Evolutionary conservation across 2,329 filamentous ascomycete species (phyloP).

Genomic region (Hirsutella minnesotensis): DNA sequence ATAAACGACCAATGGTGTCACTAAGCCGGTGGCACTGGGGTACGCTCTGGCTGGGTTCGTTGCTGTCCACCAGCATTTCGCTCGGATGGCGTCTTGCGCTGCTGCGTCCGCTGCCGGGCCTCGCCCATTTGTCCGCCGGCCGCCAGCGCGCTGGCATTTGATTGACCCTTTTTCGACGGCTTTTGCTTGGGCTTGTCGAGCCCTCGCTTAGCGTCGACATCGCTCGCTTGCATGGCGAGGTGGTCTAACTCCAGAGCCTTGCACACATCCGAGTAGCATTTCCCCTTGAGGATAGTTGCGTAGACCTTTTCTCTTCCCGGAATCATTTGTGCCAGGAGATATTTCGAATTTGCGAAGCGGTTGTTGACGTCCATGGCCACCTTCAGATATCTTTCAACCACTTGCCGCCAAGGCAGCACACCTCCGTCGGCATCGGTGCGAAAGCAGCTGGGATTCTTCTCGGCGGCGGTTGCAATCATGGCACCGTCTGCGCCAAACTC

Average conservation of each 20-base stretch:
- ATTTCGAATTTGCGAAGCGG: constrained; percentile 87
- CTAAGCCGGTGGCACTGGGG: constrained; percentile 10
- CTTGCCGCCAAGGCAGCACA: constrained; percentile 60
- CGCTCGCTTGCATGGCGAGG: constrained; percentile 49
- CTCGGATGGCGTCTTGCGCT: constrained; percentile 23
- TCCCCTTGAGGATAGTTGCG: constrained; percentile 48
- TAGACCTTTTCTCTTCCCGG: constrained; percentile 63
- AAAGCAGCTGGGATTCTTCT: constrained; percentile 87
- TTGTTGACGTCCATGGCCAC: constrained; percentile 70
- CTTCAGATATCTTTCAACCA: constrained; percentile 65
- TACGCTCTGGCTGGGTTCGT: constrained; percentile 11
- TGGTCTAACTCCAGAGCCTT: constrained; percentile 52
- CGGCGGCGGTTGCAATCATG: constrained; percentile 92
- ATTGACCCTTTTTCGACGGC: constrained; percentile 15
- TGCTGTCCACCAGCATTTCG: constrained; percentile 12
- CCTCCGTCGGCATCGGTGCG: constrained; percentile 57
- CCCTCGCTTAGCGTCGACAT: constrained; percentile 52
- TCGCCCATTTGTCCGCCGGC: constrained; percentile 34
- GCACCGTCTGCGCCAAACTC: constrained; percentile 85
- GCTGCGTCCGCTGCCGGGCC: constrained; percentile 20
- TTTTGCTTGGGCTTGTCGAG: constrained; percentile 37
- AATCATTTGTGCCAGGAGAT: constrained; percentile 71
- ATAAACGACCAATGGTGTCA: neutral
- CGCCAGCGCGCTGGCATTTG: constrained; percentile 30
- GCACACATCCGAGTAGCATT: constrained; percentile 61